Evolutionary conservation across 352 stramenopile species (phyloP).

Genomic region (Globisporangium alternatum): DNA sequence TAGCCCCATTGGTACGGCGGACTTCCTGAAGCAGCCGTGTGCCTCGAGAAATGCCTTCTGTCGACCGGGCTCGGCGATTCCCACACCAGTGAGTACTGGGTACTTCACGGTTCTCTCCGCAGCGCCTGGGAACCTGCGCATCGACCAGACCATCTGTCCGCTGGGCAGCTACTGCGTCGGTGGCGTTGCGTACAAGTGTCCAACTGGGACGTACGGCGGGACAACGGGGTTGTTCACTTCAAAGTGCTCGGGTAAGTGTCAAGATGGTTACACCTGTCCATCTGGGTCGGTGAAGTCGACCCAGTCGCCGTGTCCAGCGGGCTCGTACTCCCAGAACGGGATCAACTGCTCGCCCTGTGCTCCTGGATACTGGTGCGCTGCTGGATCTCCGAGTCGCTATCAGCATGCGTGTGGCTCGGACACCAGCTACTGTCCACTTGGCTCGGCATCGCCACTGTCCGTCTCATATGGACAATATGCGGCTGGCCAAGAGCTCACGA

Average conservation of each 20-base stretch:
- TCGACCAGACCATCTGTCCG: constrained; percentile 54
- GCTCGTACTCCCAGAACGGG: constrained; percentile 58
- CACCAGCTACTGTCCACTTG: constrained; percentile 48
- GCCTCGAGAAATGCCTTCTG: constrained; percentile 39
- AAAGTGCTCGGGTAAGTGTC: constrained; percentile 50
- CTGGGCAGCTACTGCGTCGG: constrained; percentile 57
- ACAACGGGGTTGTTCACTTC: constrained; percentile 37
- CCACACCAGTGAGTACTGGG: constrained; percentile 32
- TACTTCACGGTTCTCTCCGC: constrained; percentile 45
- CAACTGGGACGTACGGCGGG: constrained; percentile 45
- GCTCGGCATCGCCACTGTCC: constrained; percentile 26
- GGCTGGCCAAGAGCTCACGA: constrained; percentile 30
- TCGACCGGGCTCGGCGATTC: constrained; percentile 32
- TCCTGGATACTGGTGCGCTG: constrained; percentile 56
- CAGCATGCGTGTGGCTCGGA: constrained; percentile 54
- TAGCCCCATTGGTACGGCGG: constrained; percentile 44
- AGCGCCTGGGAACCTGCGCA: constrained; percentile 26
- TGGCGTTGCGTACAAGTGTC: constrained; percentile 49
- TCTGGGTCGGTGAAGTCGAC: constrained; percentile 46
- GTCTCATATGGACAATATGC: constrained; percentile 44
- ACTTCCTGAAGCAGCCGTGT: constrained; percentile 40
- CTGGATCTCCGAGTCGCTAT: constrained; percentile 36
- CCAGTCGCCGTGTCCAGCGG: constrained; percentile 46
- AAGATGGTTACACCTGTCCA: constrained; percentile 52
- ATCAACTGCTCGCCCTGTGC: constrained; percentile 45